phyloP scores from a whole-genome alignment of 169 alveolate genomes.

The Plasmodium billcollinsi region DNA sequence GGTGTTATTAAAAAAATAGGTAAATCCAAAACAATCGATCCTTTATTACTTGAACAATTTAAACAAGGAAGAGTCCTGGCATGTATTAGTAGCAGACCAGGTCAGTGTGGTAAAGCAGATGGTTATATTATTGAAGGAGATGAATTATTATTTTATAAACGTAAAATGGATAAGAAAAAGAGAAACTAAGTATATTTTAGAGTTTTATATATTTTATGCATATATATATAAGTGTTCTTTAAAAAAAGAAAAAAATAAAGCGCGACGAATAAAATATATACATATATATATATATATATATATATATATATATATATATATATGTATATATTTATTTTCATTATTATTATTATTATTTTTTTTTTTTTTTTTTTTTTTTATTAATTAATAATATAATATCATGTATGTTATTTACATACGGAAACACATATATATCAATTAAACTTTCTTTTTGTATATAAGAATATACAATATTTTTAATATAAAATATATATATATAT shows the following conservation, averaged over 20 bases:
- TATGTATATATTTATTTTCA: too few relatives aligned
- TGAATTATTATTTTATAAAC: slow-evolving; percentile 97
- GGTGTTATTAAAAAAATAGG: slow-evolving; percentile 83
- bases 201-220: background rate
- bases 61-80: slow-evolving; percentile 97
- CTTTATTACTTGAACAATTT: slow-evolving; percentile 96
- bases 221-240: background rate
- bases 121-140: slow-evolving; percentile 98
- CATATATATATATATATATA: too few relatives aligned
- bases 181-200: slow-evolving; percentile 77
- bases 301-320: too few relatives aligned
- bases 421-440: too few relatives aligned
- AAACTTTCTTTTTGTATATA: too few relatives aligned
- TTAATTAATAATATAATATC: too few relatives aligned
- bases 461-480: too few relatives aligned
- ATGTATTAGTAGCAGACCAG: slow-evolving; percentile 98
- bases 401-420: too few relatives aligned
- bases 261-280: too few relatives aligned
- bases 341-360: too few relatives aligned
- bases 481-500: too few relatives aligned
- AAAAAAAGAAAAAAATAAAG: slow-evolving; percentile 5
- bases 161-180: slow-evolving; percentile 97
- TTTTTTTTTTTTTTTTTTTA: too few relatives aligned
- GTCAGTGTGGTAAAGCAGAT: slow-evolving; percentile 98
- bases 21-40: slow-evolving; percentile 86